phyloP scores from a whole-genome alignment of 768 basidiomycete genomes.

The Vishniacozyma victoriae region DNA sequence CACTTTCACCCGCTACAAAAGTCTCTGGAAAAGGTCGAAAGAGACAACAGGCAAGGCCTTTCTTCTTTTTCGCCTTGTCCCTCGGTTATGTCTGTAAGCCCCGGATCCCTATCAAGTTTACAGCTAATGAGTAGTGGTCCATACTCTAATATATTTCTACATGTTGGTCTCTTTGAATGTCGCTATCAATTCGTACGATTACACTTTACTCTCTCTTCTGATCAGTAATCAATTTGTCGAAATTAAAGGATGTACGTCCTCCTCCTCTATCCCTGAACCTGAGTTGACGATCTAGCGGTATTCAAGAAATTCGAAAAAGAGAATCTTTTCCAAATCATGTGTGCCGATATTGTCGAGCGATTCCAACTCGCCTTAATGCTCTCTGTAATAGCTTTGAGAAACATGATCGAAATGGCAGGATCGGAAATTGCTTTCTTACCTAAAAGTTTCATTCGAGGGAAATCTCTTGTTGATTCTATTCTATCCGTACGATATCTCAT shows the following conservation, averaged over 20 bases:
- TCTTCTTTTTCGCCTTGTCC: slow-evolving; percentile 76
- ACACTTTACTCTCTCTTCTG: slow-evolving; percentile 84
- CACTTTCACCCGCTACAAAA: slow-evolving; percentile 56
- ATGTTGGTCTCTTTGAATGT: slow-evolving; percentile 92
- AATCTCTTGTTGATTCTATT: slow-evolving; percentile 57
- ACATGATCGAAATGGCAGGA: slow-evolving; percentile 87
- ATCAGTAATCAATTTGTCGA: slow-evolving; percentile 99
- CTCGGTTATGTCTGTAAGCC: slow-evolving; percentile 71
- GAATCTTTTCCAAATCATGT: slow-evolving; percentile 95
- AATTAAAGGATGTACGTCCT: slow-evolving; percentile 75
- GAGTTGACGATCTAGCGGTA: slow-evolving; percentile 51
- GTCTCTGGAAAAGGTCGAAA: slow-evolving; percentile 52
- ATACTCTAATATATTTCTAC: slow-evolving; percentile 91
- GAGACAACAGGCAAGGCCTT: slow-evolving; percentile 59
- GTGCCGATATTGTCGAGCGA: slow-evolving; percentile 97
- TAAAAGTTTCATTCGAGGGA: slow-evolving; percentile 50
- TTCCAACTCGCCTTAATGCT: slow-evolving; percentile 91
- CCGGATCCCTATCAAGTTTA: not conserved
- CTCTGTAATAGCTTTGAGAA: slow-evolving; percentile 80
- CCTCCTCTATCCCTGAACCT: not conserved
- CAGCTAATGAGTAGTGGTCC: slow-evolving; percentile 57
- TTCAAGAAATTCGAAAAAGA: slow-evolving; percentile 99
- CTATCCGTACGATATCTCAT: slow-evolving; percentile 59
- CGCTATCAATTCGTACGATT: slow-evolving; percentile 96
- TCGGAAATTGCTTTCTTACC: slow-evolving; percentile 72